Percentiles rank a stretch among this genome's conserved stretches.
Evolutionary conservation across 2,329 filamentous ascomycete species (phyloP).

Genomic region (Grosmannia penicillata): DNA sequence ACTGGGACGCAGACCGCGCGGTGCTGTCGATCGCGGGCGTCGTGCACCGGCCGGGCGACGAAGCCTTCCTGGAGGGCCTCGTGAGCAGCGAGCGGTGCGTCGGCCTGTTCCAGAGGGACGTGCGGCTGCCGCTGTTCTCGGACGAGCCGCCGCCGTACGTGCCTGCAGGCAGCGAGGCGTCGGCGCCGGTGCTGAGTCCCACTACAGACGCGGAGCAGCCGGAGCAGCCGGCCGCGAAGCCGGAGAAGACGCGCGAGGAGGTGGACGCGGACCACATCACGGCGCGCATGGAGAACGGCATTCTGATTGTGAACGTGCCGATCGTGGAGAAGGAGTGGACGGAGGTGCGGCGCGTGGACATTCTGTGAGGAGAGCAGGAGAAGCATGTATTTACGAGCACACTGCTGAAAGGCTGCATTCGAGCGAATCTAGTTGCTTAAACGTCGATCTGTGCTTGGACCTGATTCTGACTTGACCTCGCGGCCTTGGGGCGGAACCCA

Average conservation of each 20-base stretch:
- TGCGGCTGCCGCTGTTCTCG: conserved; percentile 39
- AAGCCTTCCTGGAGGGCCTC: conserved; percentile 50
- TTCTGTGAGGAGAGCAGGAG: conserved; percentile 14
- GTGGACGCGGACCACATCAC: conserved; percentile 54
- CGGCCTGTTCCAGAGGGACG: conserved; percentile 58
- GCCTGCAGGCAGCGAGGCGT: background rate
- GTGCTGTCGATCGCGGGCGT: conserved; percentile 56
- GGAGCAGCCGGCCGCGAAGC: conserved; percentile 27
- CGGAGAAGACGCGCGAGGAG: conserved; percentile 35
- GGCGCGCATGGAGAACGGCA: conserved; percentile 65
- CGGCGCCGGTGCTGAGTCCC: no score
- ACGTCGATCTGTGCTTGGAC: no score
- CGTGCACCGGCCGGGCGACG: conserved; percentile 56
- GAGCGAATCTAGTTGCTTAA: no score
- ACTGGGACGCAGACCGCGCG: conserved; percentile 57
- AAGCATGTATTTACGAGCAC: background rate
- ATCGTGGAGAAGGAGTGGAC: conserved; percentile 56
- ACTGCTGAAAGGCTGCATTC: no score
- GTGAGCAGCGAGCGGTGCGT: conserved; percentile 52
- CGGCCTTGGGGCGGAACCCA: no score
- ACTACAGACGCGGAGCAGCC: no score
- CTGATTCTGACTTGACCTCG: no score
- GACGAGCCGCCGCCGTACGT: background rate
- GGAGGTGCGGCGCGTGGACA: conserved; percentile 44
- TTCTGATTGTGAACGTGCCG: conserved; percentile 63